Conservation (phyloP, 331 rosid genomes). For the Pyracantha coccinea region DNA sequence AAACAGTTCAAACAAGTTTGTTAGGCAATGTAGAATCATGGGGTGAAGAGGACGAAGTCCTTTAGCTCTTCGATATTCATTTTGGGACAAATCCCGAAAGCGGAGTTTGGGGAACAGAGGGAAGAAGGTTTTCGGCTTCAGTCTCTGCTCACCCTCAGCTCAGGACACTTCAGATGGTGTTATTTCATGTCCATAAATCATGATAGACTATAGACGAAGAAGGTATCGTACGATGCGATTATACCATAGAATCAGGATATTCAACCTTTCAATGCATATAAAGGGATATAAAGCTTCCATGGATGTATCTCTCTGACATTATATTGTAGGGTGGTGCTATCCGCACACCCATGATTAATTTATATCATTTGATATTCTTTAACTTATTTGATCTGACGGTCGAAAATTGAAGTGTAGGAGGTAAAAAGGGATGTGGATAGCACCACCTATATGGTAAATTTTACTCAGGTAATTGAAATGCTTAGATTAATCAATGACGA, state of each 20-base stretch:
- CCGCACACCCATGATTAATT: too few species aligned
- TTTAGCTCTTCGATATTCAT: conserved; percentile 33
- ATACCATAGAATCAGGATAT: conserved; percentile 29
- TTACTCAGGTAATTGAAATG: conserved; percentile 7
- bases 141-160: conserved; percentile 54
- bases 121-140: conserved; percentile 95
- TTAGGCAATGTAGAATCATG: conserved; percentile 64
- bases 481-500: neutral
- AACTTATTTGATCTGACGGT: too few species aligned
- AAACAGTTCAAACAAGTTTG: conserved; percentile 58
- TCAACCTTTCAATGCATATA: conserved; percentile 28
- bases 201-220: conserved; percentile 40
- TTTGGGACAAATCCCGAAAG: conserved; percentile 31
- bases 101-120: conserved; percentile 49
- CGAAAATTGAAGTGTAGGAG: too few species aligned
- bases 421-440: too few species aligned
- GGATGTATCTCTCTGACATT: conserved; percentile 23
- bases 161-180: conserved; percentile 19
- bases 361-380: too few species aligned
- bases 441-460: conserved; percentile 11
- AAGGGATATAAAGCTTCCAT: conserved; percentile 1
- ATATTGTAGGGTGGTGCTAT: neutral
- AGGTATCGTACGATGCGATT: conserved; percentile 19
- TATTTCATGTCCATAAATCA: conserved; percentile 28
- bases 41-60: conserved; percentile 47